phyloP scores from a whole-genome alignment of 139 green algal genomes.

The Ulvella scutata region DNA sequence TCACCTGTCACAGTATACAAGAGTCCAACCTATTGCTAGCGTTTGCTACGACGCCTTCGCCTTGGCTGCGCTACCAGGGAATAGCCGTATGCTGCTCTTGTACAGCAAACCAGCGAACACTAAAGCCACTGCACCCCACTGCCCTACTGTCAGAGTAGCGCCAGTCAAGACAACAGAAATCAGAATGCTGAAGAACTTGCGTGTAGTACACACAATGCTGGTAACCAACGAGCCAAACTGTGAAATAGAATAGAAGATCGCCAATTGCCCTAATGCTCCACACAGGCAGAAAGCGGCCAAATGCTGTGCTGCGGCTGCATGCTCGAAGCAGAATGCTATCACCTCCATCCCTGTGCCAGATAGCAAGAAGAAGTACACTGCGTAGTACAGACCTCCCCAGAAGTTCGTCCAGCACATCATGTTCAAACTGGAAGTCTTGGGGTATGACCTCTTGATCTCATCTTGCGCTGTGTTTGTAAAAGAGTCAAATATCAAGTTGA shows the following conservation, averaged over 20 bases:
- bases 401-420: conserved; percentile 99
- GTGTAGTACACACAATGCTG: conserved; percentile 88
- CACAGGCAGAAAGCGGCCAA: conserved; percentile 84
- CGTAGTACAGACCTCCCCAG: conserved; percentile 65
- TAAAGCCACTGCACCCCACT: conserved; percentile 79
- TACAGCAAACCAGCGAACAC: conserved; percentile 78
- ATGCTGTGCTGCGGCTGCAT: conserved; percentile 57
- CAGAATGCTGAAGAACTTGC: conserved; percentile 98
- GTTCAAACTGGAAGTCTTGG: conserved; percentile 47
- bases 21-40: no score
- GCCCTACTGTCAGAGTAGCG: conserved; percentile 57
- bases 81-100: background rate
- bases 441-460: conserved; percentile 57
- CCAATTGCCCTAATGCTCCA: conserved; percentile 86
- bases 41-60: no score
- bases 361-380: conserved; percentile 49
- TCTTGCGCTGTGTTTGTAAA: conserved; percentile 90
- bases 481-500: conserved; percentile 90
- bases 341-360: conserved; percentile 25
- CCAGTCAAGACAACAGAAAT: conserved; percentile 44
- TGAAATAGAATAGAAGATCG: conserved; percentile 95
- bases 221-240: conserved; percentile 78
- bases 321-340: conserved; percentile 47
- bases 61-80: background rate
- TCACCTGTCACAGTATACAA: no score